Base-by-base conservation (phyloP, 306 rosid species). In the Macrotyloma uniflorum region DNA sequence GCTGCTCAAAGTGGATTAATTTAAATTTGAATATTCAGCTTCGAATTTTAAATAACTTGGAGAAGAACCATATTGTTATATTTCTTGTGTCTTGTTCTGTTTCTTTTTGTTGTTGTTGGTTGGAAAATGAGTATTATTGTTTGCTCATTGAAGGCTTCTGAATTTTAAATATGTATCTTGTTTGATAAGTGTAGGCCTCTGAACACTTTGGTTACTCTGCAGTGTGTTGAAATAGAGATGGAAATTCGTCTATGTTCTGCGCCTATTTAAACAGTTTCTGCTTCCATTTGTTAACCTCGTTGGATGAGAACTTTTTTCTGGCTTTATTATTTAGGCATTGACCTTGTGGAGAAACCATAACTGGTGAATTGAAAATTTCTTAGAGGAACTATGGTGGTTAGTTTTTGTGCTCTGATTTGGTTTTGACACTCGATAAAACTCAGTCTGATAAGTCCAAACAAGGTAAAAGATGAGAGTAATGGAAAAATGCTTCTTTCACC, bases 401-500 rank as follows among this genome's bases (percentile, higher is more conserved):
- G 14, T 11, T 65, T 50, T 46, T 57, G 15, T 71, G 46, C 76
- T 66, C 64, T 75, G 43, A 45, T 23, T 20, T 45, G 33, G 33
- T 62, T 38, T 38, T 40, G 49, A 53, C 14, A 4, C 61, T 46
- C 0, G 28, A 51, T 22, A 47, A 36, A 54, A 40, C 75, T 53
- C 57, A 23, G 53, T 20, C 55, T 43, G 4, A 30, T 23, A 6
- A 51, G 24, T 77, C 67, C 67, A 26, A 58, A 42, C 36, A 28
- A 19, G 64, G n/a, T 78, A 35, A 55, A n/a, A n/a, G n/a, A n/a
- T n/a, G n/a, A n/a, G n/a, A n/a, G n/a, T n/a, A n/a, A n/a, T n/a
- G n/a, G 43, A 38, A 38, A 2, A 38, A 38, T 38, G 43, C 80
- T 79, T 86, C 89, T 88, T 85, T 88, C 72, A 72, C 22, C 85